Evolutionary conservation across 2,329 filamentous ascomycete genomes (phyloP).

Genomic region (Thielaviopsis euricoi): DNA sequence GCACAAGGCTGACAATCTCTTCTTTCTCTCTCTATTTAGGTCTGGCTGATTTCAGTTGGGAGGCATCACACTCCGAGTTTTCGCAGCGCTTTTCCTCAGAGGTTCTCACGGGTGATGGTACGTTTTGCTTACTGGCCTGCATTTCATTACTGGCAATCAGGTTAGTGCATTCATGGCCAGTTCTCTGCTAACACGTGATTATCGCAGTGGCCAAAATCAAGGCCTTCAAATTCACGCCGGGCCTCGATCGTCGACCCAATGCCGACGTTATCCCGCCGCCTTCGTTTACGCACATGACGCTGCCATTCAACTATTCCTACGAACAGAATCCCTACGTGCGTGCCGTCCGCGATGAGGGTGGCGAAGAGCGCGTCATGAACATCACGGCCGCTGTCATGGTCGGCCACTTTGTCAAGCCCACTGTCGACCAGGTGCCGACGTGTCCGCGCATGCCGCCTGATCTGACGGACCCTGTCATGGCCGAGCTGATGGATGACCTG

Average conservation of each 20-base stretch:
- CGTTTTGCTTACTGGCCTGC: conserved; percentile 11
- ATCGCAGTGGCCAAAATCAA: conserved; percentile 31
- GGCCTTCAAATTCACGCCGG: conserved; percentile 49
- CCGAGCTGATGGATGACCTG: conserved; percentile 47
- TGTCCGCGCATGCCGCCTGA: conserved; percentile 46
- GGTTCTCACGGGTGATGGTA: conserved; percentile 56
- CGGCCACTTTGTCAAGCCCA: conserved; percentile 40
- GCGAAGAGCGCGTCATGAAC: conserved; percentile 36
- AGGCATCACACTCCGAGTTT: conserved; percentile 50
- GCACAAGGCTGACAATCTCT: not conserved
- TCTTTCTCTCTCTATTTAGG: conserved; percentile 21
- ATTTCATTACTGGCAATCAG: too few relatives aligned
- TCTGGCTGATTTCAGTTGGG: conserved; percentile 75
- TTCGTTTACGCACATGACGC: conserved; percentile 54
- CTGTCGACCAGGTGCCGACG: conserved; percentile 43
- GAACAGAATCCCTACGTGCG: conserved; percentile 70
- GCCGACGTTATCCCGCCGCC: conserved; percentile 66
- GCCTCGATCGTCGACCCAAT: conserved; percentile 38
- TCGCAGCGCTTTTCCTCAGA: conserved; percentile 54
- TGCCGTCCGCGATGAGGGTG: conserved; percentile 38
- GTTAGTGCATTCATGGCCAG: conserved; percentile 13
- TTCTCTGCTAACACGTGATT: not conserved
- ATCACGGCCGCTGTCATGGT: conserved; percentile 41
- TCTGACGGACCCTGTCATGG: conserved; percentile 43
- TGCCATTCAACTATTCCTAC: conserved; percentile 68